phyloP scores from a whole-genome alignment of 2,329 filamentous ascomycete species.

The Dendryphion nanum region DNA sequence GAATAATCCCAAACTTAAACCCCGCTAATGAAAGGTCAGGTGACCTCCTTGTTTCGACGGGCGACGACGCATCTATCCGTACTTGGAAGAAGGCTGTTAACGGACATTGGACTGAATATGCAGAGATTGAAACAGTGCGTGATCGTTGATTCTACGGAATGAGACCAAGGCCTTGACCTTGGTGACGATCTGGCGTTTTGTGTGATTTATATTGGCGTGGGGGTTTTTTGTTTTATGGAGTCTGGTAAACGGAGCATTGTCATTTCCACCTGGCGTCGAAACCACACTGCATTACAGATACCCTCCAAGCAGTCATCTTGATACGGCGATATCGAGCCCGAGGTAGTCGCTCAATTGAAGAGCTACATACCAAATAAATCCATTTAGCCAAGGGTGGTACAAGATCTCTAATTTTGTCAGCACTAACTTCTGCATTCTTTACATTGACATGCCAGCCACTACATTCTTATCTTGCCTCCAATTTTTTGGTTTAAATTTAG shows the following conservation, averaged over 20 bases:
- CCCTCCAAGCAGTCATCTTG: constrained; percentile 14
- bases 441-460: too few relatives aligned
- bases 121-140: constrained; percentile 45
- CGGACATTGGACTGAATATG: constrained; percentile 49
- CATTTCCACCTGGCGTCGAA: constrained; percentile 13
- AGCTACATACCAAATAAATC: not conserved
- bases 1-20: constrained; percentile 36
- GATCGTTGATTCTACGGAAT: constrained; percentile 19
- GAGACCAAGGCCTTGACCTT: too few relatives aligned
- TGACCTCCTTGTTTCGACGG: constrained; percentile 71
- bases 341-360: constrained; percentile 2
- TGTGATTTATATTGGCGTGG: constrained; percentile 2
- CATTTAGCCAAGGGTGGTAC: too few relatives aligned
- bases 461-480: too few relatives aligned
- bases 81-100: constrained; percentile 52
- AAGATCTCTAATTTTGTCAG: too few relatives aligned
- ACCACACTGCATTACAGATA: constrained; percentile 24
- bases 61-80: constrained; percentile 66
- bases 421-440: too few relatives aligned
- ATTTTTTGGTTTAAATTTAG: too few relatives aligned
- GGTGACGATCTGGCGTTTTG: not conserved
- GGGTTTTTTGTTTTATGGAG: constrained; percentile 5
- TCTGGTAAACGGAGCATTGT: constrained; percentile 8
- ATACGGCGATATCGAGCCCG: constrained; percentile 5
- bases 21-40: constrained; percentile 49